These are phyloP conservation scores for Eucalyptus sp. DNA, from an alignment of 345 rosid genomes.

Conservation along the genomic window DNA sequence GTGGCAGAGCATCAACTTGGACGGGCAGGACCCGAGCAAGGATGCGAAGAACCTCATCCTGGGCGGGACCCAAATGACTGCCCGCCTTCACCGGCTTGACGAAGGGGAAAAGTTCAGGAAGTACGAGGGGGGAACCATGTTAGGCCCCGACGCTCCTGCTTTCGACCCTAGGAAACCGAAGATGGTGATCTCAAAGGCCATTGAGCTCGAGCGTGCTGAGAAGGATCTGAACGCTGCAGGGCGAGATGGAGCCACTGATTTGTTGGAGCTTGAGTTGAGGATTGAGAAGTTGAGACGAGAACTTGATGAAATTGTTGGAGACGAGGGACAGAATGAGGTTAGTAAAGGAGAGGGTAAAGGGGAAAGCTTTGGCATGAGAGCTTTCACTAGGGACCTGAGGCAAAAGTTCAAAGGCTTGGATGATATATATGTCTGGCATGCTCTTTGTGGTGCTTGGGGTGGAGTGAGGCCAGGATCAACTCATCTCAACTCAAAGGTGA, in stretches of 20 bases:
- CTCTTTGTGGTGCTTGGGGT: conserved; percentile 86
- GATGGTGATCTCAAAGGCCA: conserved; percentile 63
- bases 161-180: conserved; percentile 47
- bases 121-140: conserved; percentile 44
- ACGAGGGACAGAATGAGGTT: neutral
- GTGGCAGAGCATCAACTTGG: conserved; percentile 65
- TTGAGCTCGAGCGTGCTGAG: conserved; percentile 47
- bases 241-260: conserved; percentile 16
- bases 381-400: conserved; percentile 56
- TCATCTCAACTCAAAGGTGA: conserved; percentile 32
- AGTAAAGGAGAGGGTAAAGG: neutral
- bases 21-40: conserved; percentile 25
- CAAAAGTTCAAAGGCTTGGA: conserved; percentile 47
- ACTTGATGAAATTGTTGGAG: conserved; percentile 26
- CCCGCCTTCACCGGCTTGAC: conserved; percentile 50
- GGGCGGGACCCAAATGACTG: conserved; percentile 82
- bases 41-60: conserved; percentile 59
- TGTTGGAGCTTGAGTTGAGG: conserved; percentile 14
- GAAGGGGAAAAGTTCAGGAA: conserved; percentile 63
- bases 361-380: conserved; percentile 28
- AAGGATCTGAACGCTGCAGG: conserved; percentile 30
- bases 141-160: conserved; percentile 20
- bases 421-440: conserved; percentile 75
- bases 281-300: conserved; percentile 31
- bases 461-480: conserved; percentile 60